Base-by-base conservation (phyloP, 176 grass and related monocot genomes). In the Juncus effusus region DNA sequence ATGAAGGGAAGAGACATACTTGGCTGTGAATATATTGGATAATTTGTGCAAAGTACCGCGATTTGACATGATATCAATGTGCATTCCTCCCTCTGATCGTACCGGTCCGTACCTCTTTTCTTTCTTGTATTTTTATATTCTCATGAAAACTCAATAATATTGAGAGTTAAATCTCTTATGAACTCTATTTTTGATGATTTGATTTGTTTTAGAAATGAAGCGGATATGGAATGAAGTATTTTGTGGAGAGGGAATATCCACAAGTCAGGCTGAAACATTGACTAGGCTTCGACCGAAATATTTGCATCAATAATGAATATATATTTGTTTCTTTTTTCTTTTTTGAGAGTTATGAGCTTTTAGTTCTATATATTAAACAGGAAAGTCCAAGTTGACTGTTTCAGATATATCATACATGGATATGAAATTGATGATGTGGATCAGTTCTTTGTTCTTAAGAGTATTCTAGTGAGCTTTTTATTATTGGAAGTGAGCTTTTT, bases 31-130 rank as follows among this genome's bases (percentile, higher is more conserved):
- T 59, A 93, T 99, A 74, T 84, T 99, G 77, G 89, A 99, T 73
- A 99, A 99, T 84, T 76, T 99, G 79, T 59, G 44, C 0, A 82
- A 78, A 79, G 85, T 99, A 72, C 86, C 89, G 65, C 82, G 85
- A 49, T 99, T 99, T 78, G 85, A 99, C 75, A 74, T 99, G 85
- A 82, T 99, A 87, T 76, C 77, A 69, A 99, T 99, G 94, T 99
- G 83, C 76, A 60, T 99, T 61, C 78, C 85, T 28, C 60, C 68
- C 36, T 80, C 68, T 81, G 82, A 99, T 70, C 84, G 80, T 73
- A 76, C 83, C 71, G 89, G 94, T 99, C 6, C 62, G 72, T 63
- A 44, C 38, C 44, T 63, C 56, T 19, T 60, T 14, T 71, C 28
- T 28, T 28, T 28, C 19, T 28, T 28, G 19, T 28, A 28, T 28